Evolutionary conservation across 345 rosid species (phyloP).

Genomic region (Orychophragmus violaceus): DNA sequence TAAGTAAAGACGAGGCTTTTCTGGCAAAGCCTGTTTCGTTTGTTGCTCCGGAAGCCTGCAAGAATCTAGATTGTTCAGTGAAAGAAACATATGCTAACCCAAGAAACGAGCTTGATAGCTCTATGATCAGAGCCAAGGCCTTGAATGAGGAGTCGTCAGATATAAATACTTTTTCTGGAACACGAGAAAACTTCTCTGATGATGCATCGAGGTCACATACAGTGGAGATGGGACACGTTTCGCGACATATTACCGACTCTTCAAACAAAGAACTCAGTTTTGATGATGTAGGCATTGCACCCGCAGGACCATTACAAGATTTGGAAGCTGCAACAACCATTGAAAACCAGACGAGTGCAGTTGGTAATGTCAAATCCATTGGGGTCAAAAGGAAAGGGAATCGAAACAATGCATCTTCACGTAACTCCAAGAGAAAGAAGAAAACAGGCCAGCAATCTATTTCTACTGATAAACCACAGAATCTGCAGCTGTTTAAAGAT

Average conservation of each 20-base stretch:
- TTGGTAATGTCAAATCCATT: constrained; percentile 8
- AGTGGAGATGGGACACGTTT: not conserved
- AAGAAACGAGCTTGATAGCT: not conserved
- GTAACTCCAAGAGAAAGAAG: constrained; percentile 23
- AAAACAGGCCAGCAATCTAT: constrained; percentile 1
- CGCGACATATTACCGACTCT: not conserved
- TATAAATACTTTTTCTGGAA: not conserved
- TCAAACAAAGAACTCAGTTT: not conserved
- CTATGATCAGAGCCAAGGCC: constrained; percentile 1
- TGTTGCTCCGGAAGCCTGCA: not conserved
- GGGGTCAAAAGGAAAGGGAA: constrained; percentile 22
- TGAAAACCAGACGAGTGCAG: not conserved
- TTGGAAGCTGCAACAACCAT: constrained; percentile 7
- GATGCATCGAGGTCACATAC: not conserved
- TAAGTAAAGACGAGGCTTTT: not conserved
- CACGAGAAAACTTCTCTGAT: not conserved
- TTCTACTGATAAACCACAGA: not conserved
- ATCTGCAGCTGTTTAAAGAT: constrained; percentile 23
- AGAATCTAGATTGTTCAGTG: constrained; percentile 12
- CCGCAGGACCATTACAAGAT: not conserved
- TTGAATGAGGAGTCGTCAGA: not conserved
- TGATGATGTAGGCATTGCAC: constrained; percentile 2
- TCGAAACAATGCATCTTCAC: not conserved
- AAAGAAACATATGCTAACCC: not conserved
- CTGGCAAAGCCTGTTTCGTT: constrained; percentile 21